phyloP scores from a whole-genome alignment of 2,329 filamentous ascomycete genomes.

The Diaporthe caulivora region DNA sequence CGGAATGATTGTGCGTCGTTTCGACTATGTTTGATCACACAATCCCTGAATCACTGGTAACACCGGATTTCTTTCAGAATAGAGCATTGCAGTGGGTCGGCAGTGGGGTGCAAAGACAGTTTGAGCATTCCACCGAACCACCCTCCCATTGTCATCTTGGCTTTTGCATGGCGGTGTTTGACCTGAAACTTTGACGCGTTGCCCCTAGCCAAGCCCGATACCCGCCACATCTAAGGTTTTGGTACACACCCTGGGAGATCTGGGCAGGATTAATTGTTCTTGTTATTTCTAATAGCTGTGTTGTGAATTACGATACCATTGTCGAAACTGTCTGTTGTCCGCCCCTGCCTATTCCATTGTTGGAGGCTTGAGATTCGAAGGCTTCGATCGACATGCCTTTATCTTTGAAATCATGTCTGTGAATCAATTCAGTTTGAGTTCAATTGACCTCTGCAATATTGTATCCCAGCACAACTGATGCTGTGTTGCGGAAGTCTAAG shows the following conservation, averaged over 20 bases:
- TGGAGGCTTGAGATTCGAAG: neutral
- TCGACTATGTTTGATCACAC: constrained; percentile 6
- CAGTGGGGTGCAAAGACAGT: neutral
- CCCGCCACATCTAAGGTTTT: neutral
- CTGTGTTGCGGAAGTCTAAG: neutral
- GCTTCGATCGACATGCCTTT: too few species aligned
- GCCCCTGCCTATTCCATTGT: too few species aligned
- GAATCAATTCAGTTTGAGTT: too few species aligned
- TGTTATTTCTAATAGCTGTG: too few species aligned
- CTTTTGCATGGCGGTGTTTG: constrained; percentile 19
- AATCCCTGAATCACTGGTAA: constrained; percentile 10
- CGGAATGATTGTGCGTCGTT: neutral
- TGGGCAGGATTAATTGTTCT: neutral
- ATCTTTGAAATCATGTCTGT: too few species aligned
- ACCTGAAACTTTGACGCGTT: constrained; percentile 17
- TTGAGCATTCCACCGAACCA: neutral
- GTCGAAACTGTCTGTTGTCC: neutral
- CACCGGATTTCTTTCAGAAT: neutral
- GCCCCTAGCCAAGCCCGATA: neutral
- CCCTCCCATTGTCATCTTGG: neutral
- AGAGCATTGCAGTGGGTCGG: constrained; percentile 1
- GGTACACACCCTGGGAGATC: neutral
- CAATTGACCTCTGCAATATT: too few species aligned
- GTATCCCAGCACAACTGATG: too few species aligned
- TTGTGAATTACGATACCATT: too few species aligned